phyloP scores from a whole-genome alignment of 768 basidiomycete species.

The Hypsizygus marmoreus region DNA sequence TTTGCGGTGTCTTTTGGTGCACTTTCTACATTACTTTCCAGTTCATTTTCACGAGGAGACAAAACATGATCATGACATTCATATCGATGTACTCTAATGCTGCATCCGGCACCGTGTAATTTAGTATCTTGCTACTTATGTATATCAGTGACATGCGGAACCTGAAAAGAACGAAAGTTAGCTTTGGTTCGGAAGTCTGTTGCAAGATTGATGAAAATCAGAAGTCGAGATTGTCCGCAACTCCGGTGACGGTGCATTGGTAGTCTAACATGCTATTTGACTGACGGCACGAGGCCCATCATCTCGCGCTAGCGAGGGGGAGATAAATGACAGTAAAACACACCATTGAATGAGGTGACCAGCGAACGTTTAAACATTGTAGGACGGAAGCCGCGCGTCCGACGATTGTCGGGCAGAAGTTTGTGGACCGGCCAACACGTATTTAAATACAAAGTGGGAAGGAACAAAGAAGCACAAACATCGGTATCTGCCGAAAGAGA shows the following conservation, averaged over 20 bases:
- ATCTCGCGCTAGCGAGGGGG: constrained; percentile 8
- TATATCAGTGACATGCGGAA: too few species aligned
- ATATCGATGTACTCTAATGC: constrained; percentile 4
- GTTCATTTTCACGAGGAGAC: constrained; percentile 1
- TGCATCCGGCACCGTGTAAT: background rate
- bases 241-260: constrained; percentile 40
- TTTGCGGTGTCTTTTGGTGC: too few species aligned
- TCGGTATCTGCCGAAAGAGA: constrained; percentile 10
- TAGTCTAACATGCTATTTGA: constrained; percentile 57
- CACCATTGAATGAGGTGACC: too few species aligned
- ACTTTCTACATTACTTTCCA: background rate
- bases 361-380: too few species aligned
- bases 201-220: constrained; percentile 20
- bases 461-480: constrained; percentile 5
- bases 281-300: constrained; percentile 42
- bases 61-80: background rate
- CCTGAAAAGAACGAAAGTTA: constrained; percentile 8
- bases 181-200: background rate
- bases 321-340: constrained; percentile 8
- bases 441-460: constrained; percentile 2
- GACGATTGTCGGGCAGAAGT: too few species aligned
- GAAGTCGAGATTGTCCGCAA: constrained; percentile 45
- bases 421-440: too few species aligned
- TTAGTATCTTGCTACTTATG: too few species aligned
- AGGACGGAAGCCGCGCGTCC: too few species aligned